Base-by-base conservation (phyloP, 2,329 filamentous ascomycete genomes). In the Clonostachys sp. region DNA sequence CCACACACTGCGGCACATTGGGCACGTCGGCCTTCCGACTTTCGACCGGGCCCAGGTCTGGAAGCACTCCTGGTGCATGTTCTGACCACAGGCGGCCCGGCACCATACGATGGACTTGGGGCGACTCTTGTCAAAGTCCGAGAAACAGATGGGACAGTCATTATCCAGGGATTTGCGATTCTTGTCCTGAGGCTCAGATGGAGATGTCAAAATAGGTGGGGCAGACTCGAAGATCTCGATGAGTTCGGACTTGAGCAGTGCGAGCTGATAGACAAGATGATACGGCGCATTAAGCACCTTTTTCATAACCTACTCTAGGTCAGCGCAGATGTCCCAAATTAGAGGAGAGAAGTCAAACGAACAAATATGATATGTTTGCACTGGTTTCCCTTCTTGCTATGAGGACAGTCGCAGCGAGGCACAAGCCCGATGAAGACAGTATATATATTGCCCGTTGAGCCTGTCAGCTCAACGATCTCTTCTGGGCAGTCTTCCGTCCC, bases 291-390 rank as follows among this genome's bases (percentile, higher is more conserved):
- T 77, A 34, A 87, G 72, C 2, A 86, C 80, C 16, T 76, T 72
- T 12, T 75, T 67, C 60, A 87, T 70, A 20, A 84, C 71, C 73
- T 78, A 17, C 4, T 9, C 12, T 9, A 2, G 13, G 3, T 17
- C 12, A 35, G 33, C 41, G 34, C 17, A 20, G 6, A 39, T 24
- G 4, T 3, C 2, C 1, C 2, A 24, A 36, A 34, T 12, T 8
- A 41, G 2, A 14, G 3, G 13, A 5, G 20, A 39, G 12, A 14
- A 8, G 12, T 14, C 10, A 12, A 5, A 62, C 66, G 39, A 55
- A 77, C 78, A 56, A 82, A 87, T 41, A 85, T 51, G 24, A 83
- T 66, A 54, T 87, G 84, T 57, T 87, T 87, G 73, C 83, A 86
- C 51, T 83, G 79, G 34, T 79, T 72, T 1, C 78, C 77, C 34